phyloP scores from a whole-genome alignment of 2,329 filamentous ascomycete genomes.

The Pestalotiopsis sp. region DNA sequence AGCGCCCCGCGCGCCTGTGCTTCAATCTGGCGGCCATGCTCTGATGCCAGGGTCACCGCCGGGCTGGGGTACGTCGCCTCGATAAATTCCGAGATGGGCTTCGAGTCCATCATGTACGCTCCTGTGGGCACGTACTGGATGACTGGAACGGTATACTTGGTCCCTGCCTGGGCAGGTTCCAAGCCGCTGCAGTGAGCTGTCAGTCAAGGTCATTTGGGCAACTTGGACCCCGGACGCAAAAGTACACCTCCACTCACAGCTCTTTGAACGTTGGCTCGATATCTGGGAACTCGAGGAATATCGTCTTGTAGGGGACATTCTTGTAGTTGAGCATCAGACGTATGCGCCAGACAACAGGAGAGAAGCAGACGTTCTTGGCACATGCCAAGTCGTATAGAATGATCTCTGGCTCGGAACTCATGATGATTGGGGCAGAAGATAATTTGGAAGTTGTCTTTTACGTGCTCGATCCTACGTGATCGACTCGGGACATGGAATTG shows the following conservation, averaged over 20 bases:
- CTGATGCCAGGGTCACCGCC: conserved; percentile 27
- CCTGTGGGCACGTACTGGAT: conserved; percentile 43
- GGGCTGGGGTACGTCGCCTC: conserved; percentile 41
- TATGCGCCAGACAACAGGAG: conserved; percentile 44
- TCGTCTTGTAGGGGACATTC: conserved; percentile 39
- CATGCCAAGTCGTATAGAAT: conserved; percentile 43
- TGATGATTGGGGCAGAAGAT: neutral
- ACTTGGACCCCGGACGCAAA: too few species aligned
- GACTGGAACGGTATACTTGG: conserved; percentile 42
- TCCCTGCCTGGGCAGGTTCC: neutral
- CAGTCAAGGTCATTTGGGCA: neutral
- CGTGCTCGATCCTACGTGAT: neutral
- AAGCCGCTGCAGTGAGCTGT: conserved; percentile 18
- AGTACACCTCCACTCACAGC: conserved; percentile 28
- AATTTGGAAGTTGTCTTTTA: neutral
- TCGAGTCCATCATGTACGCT: conserved; percentile 43
- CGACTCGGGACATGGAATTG: neutral
- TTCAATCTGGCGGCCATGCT: conserved; percentile 12
- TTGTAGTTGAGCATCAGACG: conserved; percentile 48
- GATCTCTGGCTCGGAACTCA: conserved; percentile 33
- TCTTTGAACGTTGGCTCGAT: conserved; percentile 43
- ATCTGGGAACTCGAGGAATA: conserved; percentile 46
- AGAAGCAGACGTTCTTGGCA: conserved; percentile 43
- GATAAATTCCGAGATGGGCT: conserved; percentile 41
- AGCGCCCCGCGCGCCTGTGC: conserved; percentile 17